A percentile compares a stretch with the other conserved stretches of the same genome.
phyloP scores from a whole-genome alignment of 2,329 filamentous ascomycete species.

The Pyrenophora graminea region DNA sequence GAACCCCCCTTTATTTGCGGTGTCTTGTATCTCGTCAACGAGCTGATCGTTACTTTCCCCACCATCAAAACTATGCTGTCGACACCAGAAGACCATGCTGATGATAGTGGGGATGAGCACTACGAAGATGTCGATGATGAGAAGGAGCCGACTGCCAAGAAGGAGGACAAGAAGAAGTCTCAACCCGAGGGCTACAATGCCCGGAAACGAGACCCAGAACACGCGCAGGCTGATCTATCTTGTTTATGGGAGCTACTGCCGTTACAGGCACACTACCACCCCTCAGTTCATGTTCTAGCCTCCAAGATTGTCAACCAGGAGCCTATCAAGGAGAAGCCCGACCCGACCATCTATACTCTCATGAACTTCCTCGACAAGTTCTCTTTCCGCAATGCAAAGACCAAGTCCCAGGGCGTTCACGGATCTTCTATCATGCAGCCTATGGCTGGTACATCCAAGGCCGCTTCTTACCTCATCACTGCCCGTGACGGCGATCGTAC shows the following conservation, averaged over 20 bases:
- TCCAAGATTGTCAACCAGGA: conserved; percentile 69
- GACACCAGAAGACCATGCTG: conserved; percentile 73
- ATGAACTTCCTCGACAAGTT: conserved; percentile 98
- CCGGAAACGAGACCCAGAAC: conserved; percentile 86
- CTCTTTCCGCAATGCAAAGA: conserved; percentile 93
- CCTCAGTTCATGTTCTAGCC: conserved; percentile 86
- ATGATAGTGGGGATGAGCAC: conserved; percentile 73
- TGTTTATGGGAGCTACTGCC: conserved; percentile 93
- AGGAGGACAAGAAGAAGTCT: conserved; percentile 19
- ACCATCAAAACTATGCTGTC: conserved; percentile 74
- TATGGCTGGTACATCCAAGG: conserved; percentile 66
- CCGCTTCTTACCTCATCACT: conserved; percentile 64
- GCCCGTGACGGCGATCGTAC: conserved; percentile 62
- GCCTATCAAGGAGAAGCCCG: conserved; percentile 81
- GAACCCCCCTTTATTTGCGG: conserved; percentile 92
- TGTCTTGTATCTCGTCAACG: conserved; percentile 84
- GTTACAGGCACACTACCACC: conserved; percentile 83
- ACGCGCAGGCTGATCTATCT: conserved; percentile 88
- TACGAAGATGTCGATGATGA: conserved; percentile 66
- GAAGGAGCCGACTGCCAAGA: conserved; percentile 29
- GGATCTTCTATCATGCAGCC: conserved; percentile 98
- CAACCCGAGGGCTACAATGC: conserved; percentile 68
- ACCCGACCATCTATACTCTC: conserved; percentile 85
- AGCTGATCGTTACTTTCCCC: conserved; percentile 78
- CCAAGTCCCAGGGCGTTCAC: conserved; percentile 61